Evolutionary conservation across 768 basidiomycete species (phyloP).

Genomic region (Tremella yokohamensis): DNA sequence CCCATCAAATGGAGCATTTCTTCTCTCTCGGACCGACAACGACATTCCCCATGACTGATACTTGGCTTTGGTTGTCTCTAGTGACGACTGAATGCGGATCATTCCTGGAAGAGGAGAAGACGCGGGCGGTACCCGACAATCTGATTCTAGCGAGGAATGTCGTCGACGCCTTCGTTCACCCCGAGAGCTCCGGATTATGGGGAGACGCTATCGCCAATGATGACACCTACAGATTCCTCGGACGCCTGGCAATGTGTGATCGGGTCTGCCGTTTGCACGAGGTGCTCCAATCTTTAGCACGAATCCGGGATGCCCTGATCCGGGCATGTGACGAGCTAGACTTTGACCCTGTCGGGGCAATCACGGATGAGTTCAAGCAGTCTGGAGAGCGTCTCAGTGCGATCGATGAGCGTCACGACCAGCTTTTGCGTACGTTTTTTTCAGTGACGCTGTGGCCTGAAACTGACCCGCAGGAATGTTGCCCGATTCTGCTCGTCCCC

Average conservation of each 20-base stretch:
- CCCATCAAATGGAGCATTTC: slow-evolving; percentile 12
- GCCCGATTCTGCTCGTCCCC: slow-evolving; percentile 8
- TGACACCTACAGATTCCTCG: slow-evolving; percentile 18
- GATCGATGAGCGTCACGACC: slow-evolving; percentile 29
- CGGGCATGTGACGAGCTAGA: slow-evolving; percentile 9
- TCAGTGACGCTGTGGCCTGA: not conserved
- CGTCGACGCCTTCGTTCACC: slow-evolving; percentile 17
- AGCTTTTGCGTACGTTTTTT: slow-evolving; percentile 21
- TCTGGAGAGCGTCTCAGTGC: slow-evolving; percentile 20
- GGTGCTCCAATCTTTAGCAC: slow-evolving; percentile 20
- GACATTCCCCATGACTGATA: slow-evolving; percentile 13
- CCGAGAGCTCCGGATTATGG: slow-evolving; percentile 22
- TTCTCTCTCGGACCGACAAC: not conserved
- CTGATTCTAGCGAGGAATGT: slow-evolving; percentile 19
- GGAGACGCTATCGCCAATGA: slow-evolving; percentile 6
- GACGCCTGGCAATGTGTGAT: slow-evolving; percentile 32
- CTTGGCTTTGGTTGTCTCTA: slow-evolving; percentile 5
- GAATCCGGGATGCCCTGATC: slow-evolving; percentile 21
- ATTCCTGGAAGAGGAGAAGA: slow-evolving; percentile 25
- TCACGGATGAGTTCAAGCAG: slow-evolving; percentile 24
- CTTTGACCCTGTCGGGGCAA: slow-evolving; percentile 27
- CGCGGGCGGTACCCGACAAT: slow-evolving; percentile 8
- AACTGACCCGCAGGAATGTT: not conserved
- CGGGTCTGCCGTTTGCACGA: slow-evolving; percentile 27
- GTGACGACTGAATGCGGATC: slow-evolving; percentile 21